phyloP scores from a whole-genome alignment of 2,329 filamentous ascomycete species.

The Penicillium freii region DNA sequence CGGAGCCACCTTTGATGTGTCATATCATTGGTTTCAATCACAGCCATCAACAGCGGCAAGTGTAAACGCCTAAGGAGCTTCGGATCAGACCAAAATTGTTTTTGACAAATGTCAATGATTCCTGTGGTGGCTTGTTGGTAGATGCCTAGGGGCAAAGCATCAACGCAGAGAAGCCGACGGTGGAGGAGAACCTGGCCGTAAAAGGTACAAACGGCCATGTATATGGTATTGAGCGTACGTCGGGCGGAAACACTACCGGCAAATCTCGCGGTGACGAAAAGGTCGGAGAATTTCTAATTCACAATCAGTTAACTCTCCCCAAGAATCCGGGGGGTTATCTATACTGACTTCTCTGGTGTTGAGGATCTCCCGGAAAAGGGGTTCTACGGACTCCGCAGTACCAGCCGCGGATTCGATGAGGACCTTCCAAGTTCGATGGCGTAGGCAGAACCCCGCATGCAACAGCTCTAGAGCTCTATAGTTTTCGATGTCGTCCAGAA shows the following conservation, averaged over 20 bases:
- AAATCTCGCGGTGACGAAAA: slow-evolving; percentile 37
- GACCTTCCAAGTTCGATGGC: slow-evolving; percentile 32
- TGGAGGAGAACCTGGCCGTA: slow-evolving; percentile 36
- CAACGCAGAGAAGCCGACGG: slow-evolving; percentile 30
- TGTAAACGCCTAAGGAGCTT: slow-evolving; percentile 33
- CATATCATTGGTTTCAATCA: slow-evolving; percentile 32
- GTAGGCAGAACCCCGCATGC: slow-evolving; percentile 30
- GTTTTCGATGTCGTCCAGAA: slow-evolving; percentile 42
- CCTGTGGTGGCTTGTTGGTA: slow-evolving; percentile 30
- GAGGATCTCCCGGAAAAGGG: slow-evolving; percentile 27
- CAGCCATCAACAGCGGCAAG: slow-evolving; percentile 36
- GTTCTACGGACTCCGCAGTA: slow-evolving; percentile 18
- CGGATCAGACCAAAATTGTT: slow-evolving; percentile 33
- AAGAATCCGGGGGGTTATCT: too few species aligned
- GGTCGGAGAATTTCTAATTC: slow-evolving; percentile 35
- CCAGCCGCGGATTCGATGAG: slow-evolving; percentile 23
- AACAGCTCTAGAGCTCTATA: slow-evolving; percentile 37
- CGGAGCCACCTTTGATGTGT: slow-evolving; percentile 33
- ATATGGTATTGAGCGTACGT: slow-evolving; percentile 38
- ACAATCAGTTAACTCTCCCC: neutral
- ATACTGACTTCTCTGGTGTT: slow-evolving; percentile 26
- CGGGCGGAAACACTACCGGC: slow-evolving; percentile 29
- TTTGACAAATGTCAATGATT: slow-evolving; percentile 35
- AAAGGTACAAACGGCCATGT: slow-evolving; percentile 35
- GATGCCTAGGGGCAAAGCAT: slow-evolving; percentile 18